A percentile compares a stretch with the other conserved stretches of the same genome.
These are phyloP conservation scores for Colletotrichum liaoningense DNA, from an alignment of 2,329 filamentous ascomycete species.

Conservation along the genomic window DNA sequence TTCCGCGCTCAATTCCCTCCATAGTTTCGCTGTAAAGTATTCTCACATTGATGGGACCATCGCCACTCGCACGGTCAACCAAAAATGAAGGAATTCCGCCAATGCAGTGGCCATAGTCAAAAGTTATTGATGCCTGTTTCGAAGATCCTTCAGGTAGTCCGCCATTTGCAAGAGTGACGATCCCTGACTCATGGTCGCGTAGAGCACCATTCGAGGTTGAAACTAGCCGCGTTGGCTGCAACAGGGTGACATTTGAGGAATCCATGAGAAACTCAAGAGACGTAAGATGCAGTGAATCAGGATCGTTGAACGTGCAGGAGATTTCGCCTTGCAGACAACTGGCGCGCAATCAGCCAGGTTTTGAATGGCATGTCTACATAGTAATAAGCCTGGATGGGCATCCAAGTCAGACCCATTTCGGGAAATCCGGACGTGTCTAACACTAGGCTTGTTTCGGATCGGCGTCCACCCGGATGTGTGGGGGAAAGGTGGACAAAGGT, in stretches of 20 bases:
- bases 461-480: background rate
- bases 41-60: background rate
- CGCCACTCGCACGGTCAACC: background rate
- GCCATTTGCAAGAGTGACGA: background rate
- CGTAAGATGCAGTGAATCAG: background rate
- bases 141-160: background rate
- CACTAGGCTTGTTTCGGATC: background rate
- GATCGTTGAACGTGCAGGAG: no score
- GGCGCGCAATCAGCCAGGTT: no score
- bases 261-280: background rate
- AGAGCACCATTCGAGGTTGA: background rate
- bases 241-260: background rate
- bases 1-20: slow-evolving; percentile 16
- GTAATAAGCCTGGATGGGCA: no score
- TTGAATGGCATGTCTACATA: no score
- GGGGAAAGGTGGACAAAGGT: slow-evolving; percentile 4
- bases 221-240: background rate
- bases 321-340: no score
- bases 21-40: slow-evolving; percentile 14
- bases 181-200: background rate
- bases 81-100: slow-evolving; percentile 4
- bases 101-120: slow-evolving; percentile 22
- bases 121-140: background rate
- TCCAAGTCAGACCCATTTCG: background rate
- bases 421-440: background rate